Conservation (phyloP, 2,329 filamentous ascomycete genomes). For the Fusarium dimerum region DNA sequence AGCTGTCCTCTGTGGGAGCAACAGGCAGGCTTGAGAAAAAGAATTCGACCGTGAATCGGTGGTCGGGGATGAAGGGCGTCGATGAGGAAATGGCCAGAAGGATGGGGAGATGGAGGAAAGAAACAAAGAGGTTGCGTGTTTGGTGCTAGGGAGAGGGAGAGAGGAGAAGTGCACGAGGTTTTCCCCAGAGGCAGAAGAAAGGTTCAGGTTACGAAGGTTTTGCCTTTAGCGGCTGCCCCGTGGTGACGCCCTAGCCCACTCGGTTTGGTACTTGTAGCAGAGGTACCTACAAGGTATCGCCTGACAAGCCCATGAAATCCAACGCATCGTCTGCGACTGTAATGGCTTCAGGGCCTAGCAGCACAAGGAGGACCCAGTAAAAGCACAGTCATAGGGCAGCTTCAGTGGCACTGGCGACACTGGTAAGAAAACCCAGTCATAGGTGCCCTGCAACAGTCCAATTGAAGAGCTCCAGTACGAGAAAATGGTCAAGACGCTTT, state of each 20-base stretch:
- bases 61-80: slow-evolving; percentile 33
- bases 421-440: slow-evolving; percentile 2
- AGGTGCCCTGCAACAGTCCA: slow-evolving; percentile 10
- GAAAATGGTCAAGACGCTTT: slow-evolving; percentile 21
- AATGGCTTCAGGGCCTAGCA: not conserved
- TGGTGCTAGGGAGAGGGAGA: slow-evolving; percentile 32
- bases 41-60: slow-evolving; percentile 34
- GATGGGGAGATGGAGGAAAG: slow-evolving; percentile 25
- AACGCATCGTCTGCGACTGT: too few relatives aligned
- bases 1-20: slow-evolving; percentile 41
- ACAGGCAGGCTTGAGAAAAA: slow-evolving; percentile 32
- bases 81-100: slow-evolving; percentile 30
- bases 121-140: not conserved
- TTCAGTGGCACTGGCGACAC: slow-evolving; percentile 5
- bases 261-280: not conserved
- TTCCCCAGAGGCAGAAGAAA: slow-evolving; percentile 40
- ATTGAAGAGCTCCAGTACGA: slow-evolving; percentile 23
- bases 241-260: slow-evolving; percentile 29
- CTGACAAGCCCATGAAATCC: too few relatives aligned
- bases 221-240: slow-evolving; percentile 36
- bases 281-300: not conserved
- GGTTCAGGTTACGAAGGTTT: slow-evolving; percentile 40
- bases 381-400: not conserved
- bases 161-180: slow-evolving; percentile 37
- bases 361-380: slow-evolving; percentile 4